Base-by-base conservation (phyloP, 768 basidiomycete species). In the Flagelloscypha sp. region DNA sequence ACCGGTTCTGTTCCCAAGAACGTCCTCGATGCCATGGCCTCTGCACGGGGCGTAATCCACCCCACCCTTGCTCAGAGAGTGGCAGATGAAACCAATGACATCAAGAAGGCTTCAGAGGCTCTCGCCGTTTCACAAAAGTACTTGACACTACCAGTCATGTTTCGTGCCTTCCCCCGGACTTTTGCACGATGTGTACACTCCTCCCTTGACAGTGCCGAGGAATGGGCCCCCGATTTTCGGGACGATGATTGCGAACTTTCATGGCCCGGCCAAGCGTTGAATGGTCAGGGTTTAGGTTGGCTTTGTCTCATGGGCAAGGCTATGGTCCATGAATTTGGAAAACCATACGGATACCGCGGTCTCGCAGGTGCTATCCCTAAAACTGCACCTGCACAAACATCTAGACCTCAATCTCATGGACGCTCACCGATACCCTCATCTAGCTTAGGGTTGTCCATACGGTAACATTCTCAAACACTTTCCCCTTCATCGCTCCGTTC, bases 201-300 rank as follows among this genome's bases (percentile, higher is more conserved):
- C 16, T 76, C 73, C 16, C 58, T 84, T 33, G 59, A 66, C 0
- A 63, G 71, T 0, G 65, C 66, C 11, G 84, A 88, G 44, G 84
- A 88, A 53, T 69, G 80, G 37, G 83, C 86, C 42, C 79, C 81
- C 8, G 84, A 87, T 44, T 74, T 87, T 35, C 84, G 87, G 53
- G 85, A 88, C 46, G 81, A 85, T 44, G 84, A 85, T 53, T 82
- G 84, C 44, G 85, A 87, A 48, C 62, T 88, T n/a, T 84, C 76
- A 50, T 87, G 84, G 85, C 85, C 84, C 0, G 77, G 77, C 27
- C 79, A 84, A 48, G 65, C 72, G 23, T 63, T 76, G 39, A 80
- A 71, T 20, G 83, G 82, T 27, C 80, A 84, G 54, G 85, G 85
- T 32, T 65, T 88, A 20, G 85, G 79, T 15, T 88, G 85, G 85